Evolutionary conservation across 192 early-diverging fungal species (phyloP).

Genomic region (Podila clonocystis): DNA sequence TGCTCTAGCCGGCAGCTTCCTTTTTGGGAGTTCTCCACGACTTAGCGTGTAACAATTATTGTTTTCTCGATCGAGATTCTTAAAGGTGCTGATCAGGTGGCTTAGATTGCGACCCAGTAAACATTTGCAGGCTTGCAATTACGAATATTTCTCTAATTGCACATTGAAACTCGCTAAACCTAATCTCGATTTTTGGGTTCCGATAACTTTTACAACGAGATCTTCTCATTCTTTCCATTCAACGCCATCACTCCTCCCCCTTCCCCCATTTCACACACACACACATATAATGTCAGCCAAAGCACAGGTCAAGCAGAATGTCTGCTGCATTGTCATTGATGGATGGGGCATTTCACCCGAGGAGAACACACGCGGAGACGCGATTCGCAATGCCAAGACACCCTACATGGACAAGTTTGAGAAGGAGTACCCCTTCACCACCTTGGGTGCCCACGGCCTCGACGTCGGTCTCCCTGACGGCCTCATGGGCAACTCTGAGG

Average conservation of each 20-base stretch:
- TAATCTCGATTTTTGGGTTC: background rate
- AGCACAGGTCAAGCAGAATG: slow-evolving; percentile 62
- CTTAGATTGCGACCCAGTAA: background rate
- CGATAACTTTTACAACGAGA: background rate
- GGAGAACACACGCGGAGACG: slow-evolving; percentile 81
- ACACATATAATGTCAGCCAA: slow-evolving; percentile 19
- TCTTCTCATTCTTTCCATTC: background rate
- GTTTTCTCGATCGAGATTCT: background rate
- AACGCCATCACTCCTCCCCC: slow-evolving; percentile 1
- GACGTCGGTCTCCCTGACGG: slow-evolving; percentile 98
- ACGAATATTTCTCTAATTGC: background rate
- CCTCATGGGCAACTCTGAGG: slow-evolving; percentile 99
- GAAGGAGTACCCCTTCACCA: slow-evolving; percentile 77
- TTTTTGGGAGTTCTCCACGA: too few relatives aligned
- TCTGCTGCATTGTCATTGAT: slow-evolving; percentile 94
- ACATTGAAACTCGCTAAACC: background rate
- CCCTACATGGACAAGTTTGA: slow-evolving; percentile 91
- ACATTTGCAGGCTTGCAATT: background rate
- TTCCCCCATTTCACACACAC: background rate
- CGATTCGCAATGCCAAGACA: slow-evolving; percentile 91
- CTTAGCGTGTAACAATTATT: too few relatives aligned
- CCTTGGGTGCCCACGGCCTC: slow-evolving; percentile 92
- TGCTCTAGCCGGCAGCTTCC: too few relatives aligned
- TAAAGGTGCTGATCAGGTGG: background rate
- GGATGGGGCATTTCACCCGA: slow-evolving; percentile 94